phyloP scores from a whole-genome alignment of 192 early-diverging fungal genomes.

The Dimargaris xerosporica region DNA sequence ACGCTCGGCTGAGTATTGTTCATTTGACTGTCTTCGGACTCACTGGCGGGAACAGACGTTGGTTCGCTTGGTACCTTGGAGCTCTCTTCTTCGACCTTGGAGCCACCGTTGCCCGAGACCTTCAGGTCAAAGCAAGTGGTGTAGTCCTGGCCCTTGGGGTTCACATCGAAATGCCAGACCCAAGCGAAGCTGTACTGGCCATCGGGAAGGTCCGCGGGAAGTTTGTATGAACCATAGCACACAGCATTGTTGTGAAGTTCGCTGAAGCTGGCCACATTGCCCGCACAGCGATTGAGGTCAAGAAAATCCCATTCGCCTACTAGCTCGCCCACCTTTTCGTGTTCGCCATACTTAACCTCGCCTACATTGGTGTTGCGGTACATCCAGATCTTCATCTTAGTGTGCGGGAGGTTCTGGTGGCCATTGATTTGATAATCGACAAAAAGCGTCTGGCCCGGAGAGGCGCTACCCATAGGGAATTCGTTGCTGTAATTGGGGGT shows the following conservation, averaged over 20 bases:
- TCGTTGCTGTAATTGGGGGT: slow-evolving; percentile 17
- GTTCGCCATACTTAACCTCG: slow-evolving; percentile 19
- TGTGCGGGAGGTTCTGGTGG: slow-evolving; percentile 28
- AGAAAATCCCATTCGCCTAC: slow-evolving; percentile 27
- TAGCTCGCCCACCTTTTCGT: slow-evolving; percentile 17
- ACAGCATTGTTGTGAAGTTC: slow-evolving; percentile 24
- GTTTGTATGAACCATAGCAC: slow-evolving; percentile 33
- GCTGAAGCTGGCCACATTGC: slow-evolving; percentile 24
- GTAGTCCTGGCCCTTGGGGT: slow-evolving; percentile 43
- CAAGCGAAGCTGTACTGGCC: slow-evolving; percentile 36
- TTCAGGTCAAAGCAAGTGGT: slow-evolving; percentile 43
- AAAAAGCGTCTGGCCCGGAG: slow-evolving; percentile 33
- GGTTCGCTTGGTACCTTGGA: not conserved
- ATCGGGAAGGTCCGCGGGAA: slow-evolving; percentile 29
- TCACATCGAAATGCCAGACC: slow-evolving; percentile 46
- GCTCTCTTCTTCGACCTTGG: not conserved
- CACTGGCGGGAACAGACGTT: not conserved
- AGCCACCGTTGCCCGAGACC: slow-evolving; percentile 1
- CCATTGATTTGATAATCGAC: slow-evolving; percentile 41
- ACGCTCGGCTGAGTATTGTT: too few species aligned
- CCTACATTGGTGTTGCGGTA: slow-evolving; percentile 16
- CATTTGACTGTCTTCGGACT: too few species aligned
- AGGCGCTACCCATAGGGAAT: slow-evolving; percentile 29
- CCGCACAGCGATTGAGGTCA: slow-evolving; percentile 13
- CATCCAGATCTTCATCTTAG: slow-evolving; percentile 24